Conservation (phyloP, 192 early-diverging fungal genomes). For the Rhizophagus clarus region DNA sequence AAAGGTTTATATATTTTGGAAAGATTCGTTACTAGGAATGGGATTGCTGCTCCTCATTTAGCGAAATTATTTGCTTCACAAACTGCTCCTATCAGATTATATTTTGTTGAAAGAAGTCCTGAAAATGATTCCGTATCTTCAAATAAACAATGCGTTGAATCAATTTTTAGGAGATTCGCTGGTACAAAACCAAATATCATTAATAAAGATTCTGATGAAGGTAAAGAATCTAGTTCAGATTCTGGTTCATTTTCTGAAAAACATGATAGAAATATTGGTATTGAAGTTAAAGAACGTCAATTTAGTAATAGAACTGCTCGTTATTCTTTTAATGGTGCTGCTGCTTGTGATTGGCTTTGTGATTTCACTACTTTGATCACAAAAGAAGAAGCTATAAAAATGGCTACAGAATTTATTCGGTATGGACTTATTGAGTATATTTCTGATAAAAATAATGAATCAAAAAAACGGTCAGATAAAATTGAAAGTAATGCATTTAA, state of each 20-base stretch:
- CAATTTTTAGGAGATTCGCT: constrained; percentile 49
- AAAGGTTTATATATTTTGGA: constrained; percentile 56
- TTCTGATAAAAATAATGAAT: constrained; percentile 10
- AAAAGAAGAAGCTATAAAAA: constrained; percentile 48
- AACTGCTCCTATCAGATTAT: constrained; percentile 33
- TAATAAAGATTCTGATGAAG: constrained; percentile 21
- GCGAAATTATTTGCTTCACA: constrained; percentile 33
- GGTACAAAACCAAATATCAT: constrained; percentile 43
- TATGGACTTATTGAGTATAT: constrained; percentile 49
- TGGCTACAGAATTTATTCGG: constrained; percentile 48
- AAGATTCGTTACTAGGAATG: constrained; percentile 49
- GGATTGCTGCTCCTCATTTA: constrained; percentile 41
- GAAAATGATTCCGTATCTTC: constrained; percentile 55
- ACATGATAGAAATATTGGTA: constrained; percentile 39
- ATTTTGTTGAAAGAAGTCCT: constrained; percentile 43
- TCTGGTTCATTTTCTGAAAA: constrained; percentile 16
- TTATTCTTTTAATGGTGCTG: constrained; percentile 50
- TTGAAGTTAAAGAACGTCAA: constrained; percentile 48
- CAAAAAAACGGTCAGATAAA: neutral
- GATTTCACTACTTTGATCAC: constrained; percentile 53
- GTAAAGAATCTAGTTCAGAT: neutral
- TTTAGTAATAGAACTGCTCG: constrained; percentile 37
- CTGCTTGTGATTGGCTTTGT: constrained; percentile 52
- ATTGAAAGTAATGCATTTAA: neutral
- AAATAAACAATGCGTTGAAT: constrained; percentile 38